Evolutionary conservation across 768 basidiomycete genomes (phyloP).

Genomic region (Gymnopilus dilepis): DNA sequence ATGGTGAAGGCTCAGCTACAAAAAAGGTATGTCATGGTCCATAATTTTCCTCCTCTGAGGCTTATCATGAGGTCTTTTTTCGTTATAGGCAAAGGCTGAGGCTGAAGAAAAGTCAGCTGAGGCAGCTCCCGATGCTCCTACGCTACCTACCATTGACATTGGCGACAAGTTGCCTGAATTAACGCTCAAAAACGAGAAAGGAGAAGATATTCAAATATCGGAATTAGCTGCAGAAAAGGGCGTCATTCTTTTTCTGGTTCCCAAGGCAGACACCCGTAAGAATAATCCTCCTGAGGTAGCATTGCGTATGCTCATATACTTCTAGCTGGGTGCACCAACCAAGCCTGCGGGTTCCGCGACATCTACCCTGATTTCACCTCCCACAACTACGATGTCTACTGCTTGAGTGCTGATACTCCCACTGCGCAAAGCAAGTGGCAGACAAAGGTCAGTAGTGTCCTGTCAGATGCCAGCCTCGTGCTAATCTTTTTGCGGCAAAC

Average conservation of each 20-base stretch:
- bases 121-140: constrained; percentile 24
- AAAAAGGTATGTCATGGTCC: constrained; percentile 46
- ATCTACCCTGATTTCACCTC: constrained; percentile 76
- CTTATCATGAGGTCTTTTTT: constrained; percentile 14
- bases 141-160: constrained; percentile 56
- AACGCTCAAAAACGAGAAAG: constrained; percentile 84
- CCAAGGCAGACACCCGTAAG: constrained; percentile 86
- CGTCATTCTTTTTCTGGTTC: constrained; percentile 81
- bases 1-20: constrained; percentile 37
- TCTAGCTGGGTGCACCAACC: constrained; percentile 86
- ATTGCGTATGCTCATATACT: background rate
- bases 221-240: constrained; percentile 72
- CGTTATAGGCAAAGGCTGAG: constrained; percentile 39
- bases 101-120: constrained; percentile 31
- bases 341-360: constrained; percentile 93
- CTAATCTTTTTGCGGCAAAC: background rate
- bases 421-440: constrained; percentile 84
- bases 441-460: constrained; percentile 62
- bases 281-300: constrained; percentile 7
- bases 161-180: constrained; percentile 80
- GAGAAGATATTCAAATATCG: constrained; percentile 73
- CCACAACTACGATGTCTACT: constrained; percentile 77
- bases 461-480: background rate
- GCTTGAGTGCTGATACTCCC: constrained; percentile 81
- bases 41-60: constrained; percentile 5